A percentile compares a stretch with the other conserved stretches of the same genome.
These are phyloP conservation scores for Erodium moschatum DNA, from an alignment of 441 rosid species.

Conservation along the genomic window DNA sequence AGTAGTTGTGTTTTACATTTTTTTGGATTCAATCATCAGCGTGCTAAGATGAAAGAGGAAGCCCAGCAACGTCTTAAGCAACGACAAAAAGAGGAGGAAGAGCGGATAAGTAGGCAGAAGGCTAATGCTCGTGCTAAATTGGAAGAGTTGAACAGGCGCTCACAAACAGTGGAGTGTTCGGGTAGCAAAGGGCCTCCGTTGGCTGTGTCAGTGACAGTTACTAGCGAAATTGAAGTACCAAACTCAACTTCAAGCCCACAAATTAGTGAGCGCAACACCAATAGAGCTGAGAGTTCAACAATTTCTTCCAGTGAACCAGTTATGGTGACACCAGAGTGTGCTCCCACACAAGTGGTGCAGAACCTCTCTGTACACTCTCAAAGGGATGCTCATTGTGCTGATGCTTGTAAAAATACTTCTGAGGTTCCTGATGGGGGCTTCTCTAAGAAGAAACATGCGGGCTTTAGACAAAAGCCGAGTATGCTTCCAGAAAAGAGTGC, in stretches of 20 bases:
- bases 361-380: constrained; percentile 24
- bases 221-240: constrained; percentile 24
- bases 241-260: constrained; percentile 24
- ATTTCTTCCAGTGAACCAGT: constrained; percentile 23
- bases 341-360: constrained; percentile 21
- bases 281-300: constrained; percentile 31
- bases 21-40: constrained; percentile 39
- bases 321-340: constrained; percentile 28
- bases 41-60: constrained; percentile 58
- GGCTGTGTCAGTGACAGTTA: constrained; percentile 23
- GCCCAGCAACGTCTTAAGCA: constrained; percentile 64
- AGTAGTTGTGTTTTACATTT: neutral
- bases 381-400: constrained; percentile 30
- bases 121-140: constrained; percentile 77
- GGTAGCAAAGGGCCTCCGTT: constrained; percentile 30
- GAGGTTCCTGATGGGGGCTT: constrained; percentile 29
- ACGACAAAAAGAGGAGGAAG: constrained; percentile 75
- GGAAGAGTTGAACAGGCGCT: constrained; percentile 73
- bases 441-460: constrained; percentile 47
- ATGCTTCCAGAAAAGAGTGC: constrained; percentile 32
- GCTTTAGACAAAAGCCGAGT: constrained; percentile 51
- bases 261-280: constrained; percentile 22
- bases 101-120: constrained; percentile 66
- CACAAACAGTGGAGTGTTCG: constrained; percentile 37
- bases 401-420: constrained; percentile 22